phyloP scores from a whole-genome alignment of 768 basidiomycete species.

The Hortiboletus flavorubellus region DNA sequence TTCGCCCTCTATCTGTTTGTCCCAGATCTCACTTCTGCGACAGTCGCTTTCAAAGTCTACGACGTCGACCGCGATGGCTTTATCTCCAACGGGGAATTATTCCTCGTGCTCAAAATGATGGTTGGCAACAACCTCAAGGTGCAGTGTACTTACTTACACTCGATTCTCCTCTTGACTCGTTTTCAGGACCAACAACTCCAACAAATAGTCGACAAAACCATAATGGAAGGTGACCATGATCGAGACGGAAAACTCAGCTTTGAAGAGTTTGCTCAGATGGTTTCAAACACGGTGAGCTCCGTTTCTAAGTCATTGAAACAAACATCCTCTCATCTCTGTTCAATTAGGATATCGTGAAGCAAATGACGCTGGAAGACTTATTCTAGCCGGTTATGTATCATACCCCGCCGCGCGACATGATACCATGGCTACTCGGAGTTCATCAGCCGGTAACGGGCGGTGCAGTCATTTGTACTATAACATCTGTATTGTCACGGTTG shows the following conservation, averaged over 20 bases:
- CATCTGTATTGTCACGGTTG: slow-evolving; percentile 16
- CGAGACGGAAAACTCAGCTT: slow-evolving; percentile 97
- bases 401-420: slow-evolving; percentile 18
- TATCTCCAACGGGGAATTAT: slow-evolving; percentile 98
- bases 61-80: slow-evolving; percentile 97
- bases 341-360: slow-evolving; percentile 91
- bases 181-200: slow-evolving; percentile 93
- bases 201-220: slow-evolving; percentile 99
- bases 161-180: not conserved
- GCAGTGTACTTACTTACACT: slow-evolving; percentile 5
- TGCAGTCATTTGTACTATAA: slow-evolving; percentile 22
- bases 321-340: slow-evolving; percentile 6
- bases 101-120: slow-evolving; percentile 99
- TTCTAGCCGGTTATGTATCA: slow-evolving; percentile 47
- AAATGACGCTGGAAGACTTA: slow-evolving; percentile 95
- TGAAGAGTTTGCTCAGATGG: slow-evolving; percentile 95
- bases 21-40: not conserved
- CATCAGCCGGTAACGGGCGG: slow-evolving; percentile 8
- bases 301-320: not conserved
- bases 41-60: slow-evolving; percentile 99
- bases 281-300: slow-evolving; percentile 82
- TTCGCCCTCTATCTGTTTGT: slow-evolving; percentile 13
- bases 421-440: slow-evolving; percentile 18
- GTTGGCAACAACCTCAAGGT: slow-evolving; percentile 99
- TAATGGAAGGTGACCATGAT: slow-evolving; percentile 99